Conservation (phyloP, 352 stramenopile species). For the Aphanomyces euteiches region DNA sequence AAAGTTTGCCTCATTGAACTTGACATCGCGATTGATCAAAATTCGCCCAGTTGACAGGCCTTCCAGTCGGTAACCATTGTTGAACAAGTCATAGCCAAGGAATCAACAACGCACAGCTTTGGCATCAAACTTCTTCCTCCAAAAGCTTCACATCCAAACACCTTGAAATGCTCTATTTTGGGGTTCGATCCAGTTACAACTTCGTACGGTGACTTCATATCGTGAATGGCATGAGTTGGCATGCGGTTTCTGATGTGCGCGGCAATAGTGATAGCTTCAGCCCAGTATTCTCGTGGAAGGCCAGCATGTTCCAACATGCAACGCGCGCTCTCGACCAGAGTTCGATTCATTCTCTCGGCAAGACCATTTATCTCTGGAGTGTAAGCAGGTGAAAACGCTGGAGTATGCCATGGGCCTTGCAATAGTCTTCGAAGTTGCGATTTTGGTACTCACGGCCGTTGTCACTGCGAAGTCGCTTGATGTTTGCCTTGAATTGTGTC, state of each 20-base stretch:
- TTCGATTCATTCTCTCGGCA: neutral
- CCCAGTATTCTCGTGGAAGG: neutral
- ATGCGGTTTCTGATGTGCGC: neutral
- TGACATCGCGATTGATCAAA: neutral
- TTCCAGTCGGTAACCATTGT: neutral
- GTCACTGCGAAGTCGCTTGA: conserved; percentile 5
- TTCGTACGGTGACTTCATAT: neutral
- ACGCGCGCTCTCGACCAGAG: neutral
- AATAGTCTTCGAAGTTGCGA: neutral
- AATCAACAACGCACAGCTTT: neutral
- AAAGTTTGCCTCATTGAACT: neutral
- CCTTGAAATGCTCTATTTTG: neutral
- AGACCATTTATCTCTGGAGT: neutral
- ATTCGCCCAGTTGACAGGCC: neutral
- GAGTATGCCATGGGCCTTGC: neutral
- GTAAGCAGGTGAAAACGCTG: conserved; percentile 1
- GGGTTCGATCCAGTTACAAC: neutral
- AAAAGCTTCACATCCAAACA: neutral
- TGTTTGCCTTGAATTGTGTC: conserved; percentile 7
- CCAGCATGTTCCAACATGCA: conserved; percentile 3
- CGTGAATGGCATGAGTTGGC: neutral
- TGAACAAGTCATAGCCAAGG: neutral
- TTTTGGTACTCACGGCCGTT: conserved; percentile 1
- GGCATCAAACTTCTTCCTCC: neutral
- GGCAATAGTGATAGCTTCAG: neutral